phyloP scores from a whole-genome alignment of 2,329 filamentous ascomycete species.

The Alternaria triticina region DNA sequence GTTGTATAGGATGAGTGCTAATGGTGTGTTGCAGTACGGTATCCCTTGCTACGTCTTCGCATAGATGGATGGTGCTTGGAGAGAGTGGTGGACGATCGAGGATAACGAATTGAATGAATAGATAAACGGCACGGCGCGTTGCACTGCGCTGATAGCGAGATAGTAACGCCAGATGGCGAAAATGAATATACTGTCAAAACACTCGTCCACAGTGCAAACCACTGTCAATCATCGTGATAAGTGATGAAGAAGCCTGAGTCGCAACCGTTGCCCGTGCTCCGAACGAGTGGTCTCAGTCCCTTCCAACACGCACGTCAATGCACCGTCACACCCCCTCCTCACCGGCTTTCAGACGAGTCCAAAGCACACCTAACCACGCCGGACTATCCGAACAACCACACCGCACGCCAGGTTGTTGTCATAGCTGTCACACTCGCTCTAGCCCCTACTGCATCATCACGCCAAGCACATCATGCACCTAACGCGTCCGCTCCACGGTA shows the following conservation, averaged over 20 bases:
- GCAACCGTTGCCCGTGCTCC: background rate
- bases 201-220: background rate
- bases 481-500: background rate
- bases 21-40: conserved; percentile 32
- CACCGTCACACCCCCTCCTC: background rate
- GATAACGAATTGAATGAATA: background rate
- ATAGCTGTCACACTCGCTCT: background rate
- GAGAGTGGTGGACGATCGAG: background rate
- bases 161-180: background rate
- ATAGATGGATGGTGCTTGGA: conserved; percentile 26
- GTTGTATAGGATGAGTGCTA: background rate
- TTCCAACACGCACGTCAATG: background rate
- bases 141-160: background rate
- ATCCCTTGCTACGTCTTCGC: conserved; percentile 47
- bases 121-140: background rate
- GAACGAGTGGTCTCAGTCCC: background rate
- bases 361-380: background rate
- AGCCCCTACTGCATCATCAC: background rate
- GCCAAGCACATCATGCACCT: background rate
- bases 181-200: background rate
- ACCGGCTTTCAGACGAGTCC: background rate
- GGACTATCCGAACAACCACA: background rate
- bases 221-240: background rate
- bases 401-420: background rate
- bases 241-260: background rate